Conservation (phyloP, 805 yeast species). For the Wickerhamiella australiensis region DNA sequence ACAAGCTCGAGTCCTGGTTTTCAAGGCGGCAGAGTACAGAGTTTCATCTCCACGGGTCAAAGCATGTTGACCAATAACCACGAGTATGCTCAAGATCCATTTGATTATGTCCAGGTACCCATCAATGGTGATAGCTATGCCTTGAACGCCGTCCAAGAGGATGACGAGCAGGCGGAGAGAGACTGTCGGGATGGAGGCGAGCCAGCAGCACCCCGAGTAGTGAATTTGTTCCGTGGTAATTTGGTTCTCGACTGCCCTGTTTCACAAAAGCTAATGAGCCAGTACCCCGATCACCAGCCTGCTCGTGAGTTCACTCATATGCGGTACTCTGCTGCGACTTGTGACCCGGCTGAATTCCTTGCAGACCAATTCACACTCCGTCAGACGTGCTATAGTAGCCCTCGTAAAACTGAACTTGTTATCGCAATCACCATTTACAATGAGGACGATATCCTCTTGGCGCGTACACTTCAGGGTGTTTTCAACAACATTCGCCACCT, state of each 20-base stretch:
- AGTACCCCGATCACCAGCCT: conserved; percentile 39
- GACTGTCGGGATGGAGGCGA: conserved; percentile 12
- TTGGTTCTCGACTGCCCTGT: conserved; percentile 83
- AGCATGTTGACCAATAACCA: conserved; percentile 9
- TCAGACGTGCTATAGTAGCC: conserved; percentile 64
- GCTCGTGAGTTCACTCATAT: conserved; percentile 65
- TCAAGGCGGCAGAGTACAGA: conserved; percentile 6
- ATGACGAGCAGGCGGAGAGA: conserved; percentile 17
- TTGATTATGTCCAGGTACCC: conserved; percentile 25
- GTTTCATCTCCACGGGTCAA: background rate
- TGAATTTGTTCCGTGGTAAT: conserved; percentile 57
- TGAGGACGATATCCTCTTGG: conserved; percentile 72
- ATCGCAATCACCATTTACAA: conserved; percentile 83
- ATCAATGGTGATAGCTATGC: conserved; percentile 30
- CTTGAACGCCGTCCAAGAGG: conserved; percentile 25
- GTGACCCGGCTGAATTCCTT: conserved; percentile 68
- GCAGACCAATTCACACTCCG: conserved; percentile 61
- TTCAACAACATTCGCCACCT: conserved; percentile 76
- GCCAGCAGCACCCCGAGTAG: conserved; percentile 32
- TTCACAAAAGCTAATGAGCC: conserved; percentile 49
- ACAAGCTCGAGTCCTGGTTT: background rate
- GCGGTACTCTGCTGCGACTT: conserved; percentile 90
- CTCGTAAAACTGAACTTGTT: conserved; percentile 74
- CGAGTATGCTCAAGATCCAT: conserved; percentile 25
- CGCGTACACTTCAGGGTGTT: conserved; percentile 79